Evolutionary conservation across 768 basidiomycete species (phyloP).

Genomic region (Calocybe cyanea): DNA sequence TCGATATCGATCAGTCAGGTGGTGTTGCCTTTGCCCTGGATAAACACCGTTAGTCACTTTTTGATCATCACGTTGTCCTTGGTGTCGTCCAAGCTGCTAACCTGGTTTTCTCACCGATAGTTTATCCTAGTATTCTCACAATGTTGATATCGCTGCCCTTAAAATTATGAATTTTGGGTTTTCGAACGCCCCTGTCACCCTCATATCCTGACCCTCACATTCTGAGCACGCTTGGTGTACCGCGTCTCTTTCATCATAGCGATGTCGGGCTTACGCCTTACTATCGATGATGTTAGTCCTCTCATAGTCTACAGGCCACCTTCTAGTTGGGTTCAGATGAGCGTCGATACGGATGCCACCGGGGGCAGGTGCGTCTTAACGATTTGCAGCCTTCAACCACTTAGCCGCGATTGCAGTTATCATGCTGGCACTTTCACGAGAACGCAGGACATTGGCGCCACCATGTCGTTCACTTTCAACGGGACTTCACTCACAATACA

Average conservation of each 20-base stretch:
- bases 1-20: neutral
- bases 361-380: conserved; percentile 8
- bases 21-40: neutral
- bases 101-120: neutral
- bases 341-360: conserved; percentile 11
- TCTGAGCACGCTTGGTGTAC: no score
- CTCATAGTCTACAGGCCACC: conserved; percentile 20
- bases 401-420: conserved; percentile 24
- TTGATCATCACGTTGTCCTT: conserved; percentile 10
- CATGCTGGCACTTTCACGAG: conserved; percentile 32
- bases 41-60: neutral
- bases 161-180: neutral
- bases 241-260: neutral
- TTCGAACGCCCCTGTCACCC: neutral
- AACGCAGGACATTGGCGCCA: conserved; percentile 25
- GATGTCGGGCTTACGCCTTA: conserved; percentile 19
- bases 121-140: no score
- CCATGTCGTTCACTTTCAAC: conserved; percentile 30
- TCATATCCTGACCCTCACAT: no score
- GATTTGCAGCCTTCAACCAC: neutral
- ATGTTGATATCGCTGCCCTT: neutral
- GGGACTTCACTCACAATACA: conserved; percentile 34
- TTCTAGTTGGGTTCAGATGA: conserved; percentile 18
- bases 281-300: conserved; percentile 24
- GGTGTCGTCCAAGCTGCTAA: conserved; percentile 3